Evolutionary conservation across 2,329 filamentous ascomycete genomes (phyloP).

Genomic region (Colletotrichum godetiae): DNA sequence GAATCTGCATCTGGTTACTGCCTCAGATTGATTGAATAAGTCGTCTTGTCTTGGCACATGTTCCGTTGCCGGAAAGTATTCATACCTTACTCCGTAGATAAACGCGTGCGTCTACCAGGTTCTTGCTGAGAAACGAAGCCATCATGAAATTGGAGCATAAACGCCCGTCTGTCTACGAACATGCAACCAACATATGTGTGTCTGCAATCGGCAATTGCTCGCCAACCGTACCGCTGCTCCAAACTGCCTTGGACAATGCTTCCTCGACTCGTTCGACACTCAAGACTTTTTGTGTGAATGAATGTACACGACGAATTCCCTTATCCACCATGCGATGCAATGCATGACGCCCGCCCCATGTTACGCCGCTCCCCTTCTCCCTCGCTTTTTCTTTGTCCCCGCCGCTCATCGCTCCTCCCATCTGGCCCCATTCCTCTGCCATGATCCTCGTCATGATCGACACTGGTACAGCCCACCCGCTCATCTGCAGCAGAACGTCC

Average conservation of each 20-base stretch:
- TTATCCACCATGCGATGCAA: not conserved
- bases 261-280: not conserved
- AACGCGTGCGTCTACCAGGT: not conserved
- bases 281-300: not conserved
- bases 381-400: not conserved
- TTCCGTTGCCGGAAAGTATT: no score
- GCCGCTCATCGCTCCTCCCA: not conserved
- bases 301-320: not conserved
- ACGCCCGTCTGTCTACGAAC: not conserved
- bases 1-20: not conserved
- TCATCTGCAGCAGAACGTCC: not conserved
- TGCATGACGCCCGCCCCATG: not conserved
- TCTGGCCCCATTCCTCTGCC: not conserved
- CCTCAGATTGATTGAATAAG: not conserved
- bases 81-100: not conserved
- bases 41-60: not conserved
- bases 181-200: not conserved
- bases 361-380: not conserved
- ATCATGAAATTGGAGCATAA: not conserved
- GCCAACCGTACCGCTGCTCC: no score
- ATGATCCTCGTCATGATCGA: slow-evolving; percentile 22
- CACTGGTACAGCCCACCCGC: not conserved
- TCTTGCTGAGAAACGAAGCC: not conserved
- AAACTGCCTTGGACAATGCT: not conserved
- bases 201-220: not conserved